A percentile compares a stretch with the other conserved stretches of the same genome.
phyloP scores from a whole-genome alignment of 2,329 filamentous ascomycete genomes.

The Nemania bipapillata region DNA sequence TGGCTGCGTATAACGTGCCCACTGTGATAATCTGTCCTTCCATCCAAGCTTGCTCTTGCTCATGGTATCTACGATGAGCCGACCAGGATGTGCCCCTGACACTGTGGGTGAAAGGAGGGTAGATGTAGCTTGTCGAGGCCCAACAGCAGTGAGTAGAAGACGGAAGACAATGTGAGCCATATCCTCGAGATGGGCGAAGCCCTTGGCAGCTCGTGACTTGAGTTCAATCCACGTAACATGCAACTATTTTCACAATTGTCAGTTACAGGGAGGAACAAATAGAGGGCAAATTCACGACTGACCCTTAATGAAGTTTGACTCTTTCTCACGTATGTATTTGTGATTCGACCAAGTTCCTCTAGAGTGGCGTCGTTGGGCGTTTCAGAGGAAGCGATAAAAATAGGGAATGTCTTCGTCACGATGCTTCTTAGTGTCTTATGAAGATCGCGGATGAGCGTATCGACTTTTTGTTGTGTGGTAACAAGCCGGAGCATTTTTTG shows the following conservation, averaged over 20 bases:
- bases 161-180: constrained; percentile 59
- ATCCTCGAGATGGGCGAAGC: constrained; percentile 51
- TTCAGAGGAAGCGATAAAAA: constrained; percentile 44
- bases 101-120: constrained; percentile 40
- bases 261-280: constrained; percentile 6
- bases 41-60: constrained; percentile 52
- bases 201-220: constrained; percentile 29
- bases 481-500: constrained; percentile 51
- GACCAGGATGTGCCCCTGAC: constrained; percentile 39
- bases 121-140: constrained; percentile 39
- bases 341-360: constrained; percentile 54
- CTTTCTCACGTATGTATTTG: constrained; percentile 47
- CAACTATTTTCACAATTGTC: constrained; percentile 41
- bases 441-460: constrained; percentile 53
- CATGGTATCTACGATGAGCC: constrained; percentile 49
- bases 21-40: constrained; percentile 51
- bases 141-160: constrained; percentile 55
- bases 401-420: constrained; percentile 42
- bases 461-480: constrained; percentile 53
- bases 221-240: constrained; percentile 58
- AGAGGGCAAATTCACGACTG: constrained; percentile 27
- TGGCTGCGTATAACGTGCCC: constrained; percentile 52
- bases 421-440: constrained; percentile 48
- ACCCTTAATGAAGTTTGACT: constrained; percentile 42
- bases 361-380: constrained; percentile 46